Conservation (phyloP, 2,329 filamentous ascomycete species). For the Metarhizium guizhouense region DNA sequence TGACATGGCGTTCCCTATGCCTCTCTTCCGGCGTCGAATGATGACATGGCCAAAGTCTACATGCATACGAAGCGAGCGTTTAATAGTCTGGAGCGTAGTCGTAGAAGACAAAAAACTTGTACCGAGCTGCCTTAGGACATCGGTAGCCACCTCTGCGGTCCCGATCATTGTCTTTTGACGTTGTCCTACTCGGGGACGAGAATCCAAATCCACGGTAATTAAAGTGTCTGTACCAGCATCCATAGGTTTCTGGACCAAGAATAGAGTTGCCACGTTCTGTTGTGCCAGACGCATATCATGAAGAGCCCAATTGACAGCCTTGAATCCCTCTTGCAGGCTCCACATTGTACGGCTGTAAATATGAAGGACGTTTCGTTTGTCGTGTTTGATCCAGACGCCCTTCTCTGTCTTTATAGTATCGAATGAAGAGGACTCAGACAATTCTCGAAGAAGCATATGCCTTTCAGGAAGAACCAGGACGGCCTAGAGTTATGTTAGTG, state of each 20-base stretch:
- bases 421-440: slow-evolving; percentile 15
- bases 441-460: slow-evolving; percentile 15
- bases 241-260: slow-evolving; percentile 19
- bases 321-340: slow-evolving; percentile 17
- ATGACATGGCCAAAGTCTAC: slow-evolving; percentile 23
- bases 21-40: slow-evolving; percentile 17
- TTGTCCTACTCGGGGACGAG: slow-evolving; percentile 13
- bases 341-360: slow-evolving; percentile 15
- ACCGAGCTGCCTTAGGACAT: slow-evolving; percentile 1
- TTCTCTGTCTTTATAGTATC: slow-evolving; percentile 19
- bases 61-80: slow-evolving; percentile 19
- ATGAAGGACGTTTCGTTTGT: slow-evolving; percentile 16
- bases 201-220: slow-evolving; percentile 15
- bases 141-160: background rate
- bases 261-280: slow-evolving; percentile 14
- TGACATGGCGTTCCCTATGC: slow-evolving; percentile 12
- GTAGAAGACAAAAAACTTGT: slow-evolving; percentile 7
- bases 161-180: background rate
- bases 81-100: slow-evolving; percentile 16
- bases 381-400: slow-evolving; percentile 22
- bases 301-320: slow-evolving; percentile 21
- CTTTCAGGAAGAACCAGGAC: slow-evolving; percentile 20
- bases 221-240: slow-evolving; percentile 6
- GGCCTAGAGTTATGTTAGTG: slow-evolving; percentile 11
- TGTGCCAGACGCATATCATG: slow-evolving; percentile 22